Evolutionary conservation across 306 rosid genomes (phyloP), one percentile per base, ranked within the genome.

Genomic region (Lathyrus oleraceus): DNA sequence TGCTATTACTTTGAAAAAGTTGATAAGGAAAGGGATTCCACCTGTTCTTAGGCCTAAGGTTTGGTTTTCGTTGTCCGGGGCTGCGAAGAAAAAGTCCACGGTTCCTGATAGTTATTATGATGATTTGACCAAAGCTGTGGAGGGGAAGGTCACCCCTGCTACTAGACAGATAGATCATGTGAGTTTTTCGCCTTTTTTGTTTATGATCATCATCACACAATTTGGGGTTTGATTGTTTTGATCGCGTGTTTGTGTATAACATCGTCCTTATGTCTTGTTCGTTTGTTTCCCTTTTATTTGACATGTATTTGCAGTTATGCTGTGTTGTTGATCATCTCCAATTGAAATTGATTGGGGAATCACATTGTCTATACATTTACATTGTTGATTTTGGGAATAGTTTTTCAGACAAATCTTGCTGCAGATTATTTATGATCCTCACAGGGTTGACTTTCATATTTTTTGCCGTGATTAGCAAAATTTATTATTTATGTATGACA

Each of bases 121-220:
- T 81, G 99, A 95, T 76, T 67, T 95, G 78, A 70, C 79, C 0
- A 89, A 83, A 74, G 99, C 99, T 0, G 95, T 91, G 12, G 97
- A 91, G 15, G 97, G 92, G 70, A 95, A 87, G 83, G 92, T 95
- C 83, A 95, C 99, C 9, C 86, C 99, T 43, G 99, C 99, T 38
- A 95, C 99, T 1, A 54, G 95, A 73, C 99, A 95, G 88, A 95
- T 95, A 45, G 99, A 95, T 89, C 96, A 95, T 83, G 99, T 88
- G 67, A 88, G 96, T 75, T 14, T 2, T 49, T 60, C 30, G 30
- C 56, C 32, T 15, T 67, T 43, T 36, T n/a, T 16, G 28, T 10
- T 71, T 57, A 28, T 75, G 52, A 64, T 53, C 40, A 67, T 53
- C 40, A 67, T 53, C 38, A 28, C 63, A n/a, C 16, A 36, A 25